Evolutionary conservation across 2,329 filamentous ascomycete species (phyloP).

Genomic region (Aureobasidium sp.): DNA sequence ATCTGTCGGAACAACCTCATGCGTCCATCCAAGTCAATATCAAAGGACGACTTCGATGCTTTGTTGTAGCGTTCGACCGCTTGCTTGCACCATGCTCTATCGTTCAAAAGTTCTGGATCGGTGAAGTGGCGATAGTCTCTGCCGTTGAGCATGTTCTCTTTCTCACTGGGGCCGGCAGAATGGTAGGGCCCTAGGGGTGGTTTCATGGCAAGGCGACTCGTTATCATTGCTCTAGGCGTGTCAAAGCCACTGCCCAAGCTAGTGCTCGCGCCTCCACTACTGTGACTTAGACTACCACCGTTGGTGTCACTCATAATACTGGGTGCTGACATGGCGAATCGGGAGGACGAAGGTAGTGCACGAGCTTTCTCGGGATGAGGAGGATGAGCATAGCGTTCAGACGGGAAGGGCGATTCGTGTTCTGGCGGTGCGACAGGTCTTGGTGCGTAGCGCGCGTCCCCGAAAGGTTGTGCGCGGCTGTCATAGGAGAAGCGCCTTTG

Average conservation of each 20-base stretch:
- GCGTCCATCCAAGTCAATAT: constrained; percentile 57
- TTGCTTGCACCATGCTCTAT: constrained; percentile 74
- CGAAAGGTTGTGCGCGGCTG: not conserved
- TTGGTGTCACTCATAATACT: not conserved
- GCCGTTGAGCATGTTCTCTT: constrained; percentile 81
- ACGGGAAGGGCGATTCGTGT: not conserved
- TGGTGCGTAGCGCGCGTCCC: not conserved
- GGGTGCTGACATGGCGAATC: not conserved
- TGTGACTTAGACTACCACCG: not conserved
- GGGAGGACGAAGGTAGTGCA: not conserved
- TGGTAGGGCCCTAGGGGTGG: not conserved
- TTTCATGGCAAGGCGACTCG: not conserved
- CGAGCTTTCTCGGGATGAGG: not conserved
- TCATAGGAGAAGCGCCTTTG: not conserved
- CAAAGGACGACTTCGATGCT: constrained; percentile 62
- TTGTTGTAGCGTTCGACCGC: constrained; percentile 84
- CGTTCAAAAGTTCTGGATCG: constrained; percentile 61
- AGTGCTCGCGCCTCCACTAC: not conserved
- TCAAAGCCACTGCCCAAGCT: constrained; percentile 3
- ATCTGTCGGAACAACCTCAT: constrained; percentile 64
- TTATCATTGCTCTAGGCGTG: not conserved
- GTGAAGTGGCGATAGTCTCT: constrained; percentile 73
- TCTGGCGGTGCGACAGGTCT: not conserved
- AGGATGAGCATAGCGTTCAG: not conserved
- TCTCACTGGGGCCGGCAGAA: constrained; percentile 46